These are phyloP conservation scores for Lotmaria passim DNA, from an alignment of 208 protist species.

Conservation along the genomic window DNA sequence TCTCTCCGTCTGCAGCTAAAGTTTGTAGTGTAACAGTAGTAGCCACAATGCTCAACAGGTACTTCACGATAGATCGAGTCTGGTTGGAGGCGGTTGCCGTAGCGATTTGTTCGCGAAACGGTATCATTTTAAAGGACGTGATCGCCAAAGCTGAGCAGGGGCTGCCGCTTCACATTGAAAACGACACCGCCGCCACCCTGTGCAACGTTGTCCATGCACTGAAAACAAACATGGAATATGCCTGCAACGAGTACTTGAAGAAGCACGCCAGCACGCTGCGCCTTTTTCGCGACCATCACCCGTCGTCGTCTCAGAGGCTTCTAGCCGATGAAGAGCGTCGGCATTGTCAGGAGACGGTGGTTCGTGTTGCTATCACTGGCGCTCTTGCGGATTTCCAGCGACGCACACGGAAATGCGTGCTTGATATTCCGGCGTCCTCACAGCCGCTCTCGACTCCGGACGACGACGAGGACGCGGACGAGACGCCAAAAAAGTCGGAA, in stretches of 20 bases:
- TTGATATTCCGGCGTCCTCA: slow-evolving; percentile 7
- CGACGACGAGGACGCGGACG: neutral
- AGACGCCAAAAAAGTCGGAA: neutral
- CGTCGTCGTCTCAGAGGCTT: neutral
- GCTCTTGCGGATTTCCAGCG: slow-evolving; percentile 56
- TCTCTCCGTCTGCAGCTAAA: too few relatives aligned
- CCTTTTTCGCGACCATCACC: slow-evolving; percentile 12
- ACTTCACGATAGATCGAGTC: slow-evolving; percentile 40
- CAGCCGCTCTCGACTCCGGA: slow-evolving; percentile 1
- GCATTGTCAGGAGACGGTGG: slow-evolving; percentile 49
- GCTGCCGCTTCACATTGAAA: slow-evolving; percentile 27
- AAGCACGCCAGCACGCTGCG: slow-evolving; percentile 15
- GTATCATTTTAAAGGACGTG: slow-evolving; percentile 30
- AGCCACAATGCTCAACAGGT: neutral
- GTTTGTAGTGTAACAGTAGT: too few relatives aligned
- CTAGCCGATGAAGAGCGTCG: slow-evolving; percentile 48
- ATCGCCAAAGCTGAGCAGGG: slow-evolving; percentile 35
- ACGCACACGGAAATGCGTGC: slow-evolving; percentile 14
- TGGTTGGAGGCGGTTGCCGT: slow-evolving; percentile 48
- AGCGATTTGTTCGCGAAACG: slow-evolving; percentile 28
- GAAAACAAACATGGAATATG: slow-evolving; percentile 8
- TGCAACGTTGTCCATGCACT: slow-evolving; percentile 11
- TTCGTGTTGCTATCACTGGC: slow-evolving; percentile 64
- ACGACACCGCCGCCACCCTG: slow-evolving; percentile 17
- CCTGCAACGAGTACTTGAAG: slow-evolving; percentile 16